Conservation (phyloP, 2,329 filamentous ascomycete genomes). For the Pleomassaria siparia region DNA sequence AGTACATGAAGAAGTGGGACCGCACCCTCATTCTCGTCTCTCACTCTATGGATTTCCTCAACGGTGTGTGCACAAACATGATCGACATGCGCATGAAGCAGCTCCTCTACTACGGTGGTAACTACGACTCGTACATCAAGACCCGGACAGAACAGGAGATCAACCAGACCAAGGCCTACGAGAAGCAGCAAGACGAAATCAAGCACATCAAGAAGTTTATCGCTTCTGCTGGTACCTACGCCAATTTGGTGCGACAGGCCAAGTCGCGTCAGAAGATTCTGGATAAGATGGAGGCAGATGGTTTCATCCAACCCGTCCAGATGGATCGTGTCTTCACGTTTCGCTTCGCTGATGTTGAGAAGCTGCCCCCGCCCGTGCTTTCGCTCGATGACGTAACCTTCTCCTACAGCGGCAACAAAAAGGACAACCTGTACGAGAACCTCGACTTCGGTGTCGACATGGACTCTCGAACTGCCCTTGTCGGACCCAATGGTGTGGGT, state of each 20-base stretch:
- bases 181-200: conserved; percentile 99
- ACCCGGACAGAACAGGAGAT: conserved; percentile 90
- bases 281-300: conserved; percentile 99
- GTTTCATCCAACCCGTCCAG: conserved; percentile 89
- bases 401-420: conserved; percentile 86
- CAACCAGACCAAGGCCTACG: conserved; percentile 99
- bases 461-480: conserved; percentile 95
- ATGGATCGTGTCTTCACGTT: conserved; percentile 91
- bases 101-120: conserved; percentile 98
- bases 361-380: conserved; percentile 95
- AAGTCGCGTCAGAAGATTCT: conserved; percentile 99
- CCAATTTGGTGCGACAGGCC: conserved; percentile 97
- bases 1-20: conserved; percentile 99
- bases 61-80: conserved; percentile 98
- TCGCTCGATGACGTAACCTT: conserved; percentile 98
- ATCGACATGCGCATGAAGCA: conserved; percentile 92
- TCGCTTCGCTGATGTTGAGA: conserved; percentile 97
- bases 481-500: conserved; percentile 98
- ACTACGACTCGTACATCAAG: conserved; percentile 97
- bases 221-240: conserved; percentile 98
- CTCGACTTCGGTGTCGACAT: conserved; percentile 99
- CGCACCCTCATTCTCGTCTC: conserved; percentile 95
- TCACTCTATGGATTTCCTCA: conserved; percentile 98
- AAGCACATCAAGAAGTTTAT: conserved; percentile 99
- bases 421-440: conserved; percentile 94